phyloP scores from a whole-genome alignment of 2,329 filamentous ascomycete genomes.

The Fusarium siculi region DNA sequence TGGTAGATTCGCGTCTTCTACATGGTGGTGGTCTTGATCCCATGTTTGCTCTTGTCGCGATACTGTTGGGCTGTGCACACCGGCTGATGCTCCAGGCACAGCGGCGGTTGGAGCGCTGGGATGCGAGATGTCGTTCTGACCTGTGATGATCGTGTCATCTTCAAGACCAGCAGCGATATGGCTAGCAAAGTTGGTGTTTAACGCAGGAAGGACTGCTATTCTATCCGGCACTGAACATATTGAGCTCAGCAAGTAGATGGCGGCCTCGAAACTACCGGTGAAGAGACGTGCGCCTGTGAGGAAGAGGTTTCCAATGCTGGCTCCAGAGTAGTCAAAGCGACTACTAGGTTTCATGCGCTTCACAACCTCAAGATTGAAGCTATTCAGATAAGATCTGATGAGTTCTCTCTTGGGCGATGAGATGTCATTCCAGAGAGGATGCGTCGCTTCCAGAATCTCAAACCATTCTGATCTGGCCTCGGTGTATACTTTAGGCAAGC shows the following conservation, averaged over 20 bases:
- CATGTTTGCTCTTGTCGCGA: slow-evolving; percentile 58
- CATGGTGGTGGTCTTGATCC: slow-evolving; percentile 69
- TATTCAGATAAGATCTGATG: slow-evolving; percentile 80
- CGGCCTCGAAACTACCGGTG: slow-evolving; percentile 90
- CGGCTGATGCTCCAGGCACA: slow-evolving; percentile 45
- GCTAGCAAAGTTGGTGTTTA: slow-evolving; percentile 95
- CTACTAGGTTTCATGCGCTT: slow-evolving; percentile 78
- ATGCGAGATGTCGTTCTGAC: slow-evolving; percentile 93
- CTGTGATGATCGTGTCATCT: slow-evolving; percentile 82
- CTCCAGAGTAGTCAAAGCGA: slow-evolving; percentile 80
- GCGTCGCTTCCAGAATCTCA: slow-evolving; percentile 85
- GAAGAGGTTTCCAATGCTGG: slow-evolving; percentile 83
- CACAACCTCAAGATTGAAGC: slow-evolving; percentile 80
- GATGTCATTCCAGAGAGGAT: slow-evolving; percentile 78
- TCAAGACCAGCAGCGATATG: slow-evolving; percentile 88
- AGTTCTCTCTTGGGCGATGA: slow-evolving; percentile 79
- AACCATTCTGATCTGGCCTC: slow-evolving; percentile 85
- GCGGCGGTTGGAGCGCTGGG: slow-evolving; percentile 72
- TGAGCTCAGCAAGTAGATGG: slow-evolving; percentile 88
- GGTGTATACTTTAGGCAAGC: slow-evolving; percentile 68
- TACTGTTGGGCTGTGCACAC: slow-evolving; percentile 45
- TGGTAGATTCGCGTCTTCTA: slow-evolving; percentile 84
- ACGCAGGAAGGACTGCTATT: slow-evolving; percentile 84
- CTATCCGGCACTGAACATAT: slow-evolving; percentile 85
- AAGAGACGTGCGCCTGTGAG: slow-evolving; percentile 88